Base-by-base conservation (phyloP, 768 basidiomycete genomes). In the Tulasnella sp. region DNA sequence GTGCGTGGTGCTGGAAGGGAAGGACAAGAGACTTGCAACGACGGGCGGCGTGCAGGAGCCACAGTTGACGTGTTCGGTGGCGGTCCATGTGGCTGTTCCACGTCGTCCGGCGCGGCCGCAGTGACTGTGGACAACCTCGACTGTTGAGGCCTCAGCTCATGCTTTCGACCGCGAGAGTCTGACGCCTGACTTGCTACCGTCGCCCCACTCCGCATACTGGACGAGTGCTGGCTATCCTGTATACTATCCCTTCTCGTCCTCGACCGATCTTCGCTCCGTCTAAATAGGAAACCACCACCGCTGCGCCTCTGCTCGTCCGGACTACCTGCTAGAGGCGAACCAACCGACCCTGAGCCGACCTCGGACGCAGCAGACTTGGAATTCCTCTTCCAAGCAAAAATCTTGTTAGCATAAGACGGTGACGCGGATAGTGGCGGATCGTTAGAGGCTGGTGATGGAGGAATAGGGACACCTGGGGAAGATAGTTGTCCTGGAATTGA, bases 261-360 rank as follows among this genome's bases (percentile, higher is more conserved):
- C 27, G 55, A 56, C 15, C 55, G 41, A 47, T 56, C 55, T 43
- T 56, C 55, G 44, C 55, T 56, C 30, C 44, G 23, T 15, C 55
- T 38, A 42, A 56, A 47, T 8, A 56, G 55, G 55, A 56, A 56
- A 3, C 43, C 43, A 27, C 55, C 34, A 15, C 34, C 55, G 15
- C 42, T 44, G 4, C 55, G 38, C 15, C 55, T 43, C 43, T 44
- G 55, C 11, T 44, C 55, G 23, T 56, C 55, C 4, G 23, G 2
- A 11, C 55, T 43, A 26, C 27, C 55, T 29, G 42, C 24, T 15
- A 56, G 7, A 48, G n/a, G 45, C 10, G 45, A 19, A 48, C 26
- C 26, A 19, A n/a, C 7, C 5, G 34, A 38, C 15, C 34, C 34
- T 2, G 55, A 56, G 29, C 15, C 43, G 7, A 43, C 42, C 13